phyloP scores from a whole-genome alignment of 2,329 filamentous ascomycete genomes.

The Myriangium duriaei region DNA sequence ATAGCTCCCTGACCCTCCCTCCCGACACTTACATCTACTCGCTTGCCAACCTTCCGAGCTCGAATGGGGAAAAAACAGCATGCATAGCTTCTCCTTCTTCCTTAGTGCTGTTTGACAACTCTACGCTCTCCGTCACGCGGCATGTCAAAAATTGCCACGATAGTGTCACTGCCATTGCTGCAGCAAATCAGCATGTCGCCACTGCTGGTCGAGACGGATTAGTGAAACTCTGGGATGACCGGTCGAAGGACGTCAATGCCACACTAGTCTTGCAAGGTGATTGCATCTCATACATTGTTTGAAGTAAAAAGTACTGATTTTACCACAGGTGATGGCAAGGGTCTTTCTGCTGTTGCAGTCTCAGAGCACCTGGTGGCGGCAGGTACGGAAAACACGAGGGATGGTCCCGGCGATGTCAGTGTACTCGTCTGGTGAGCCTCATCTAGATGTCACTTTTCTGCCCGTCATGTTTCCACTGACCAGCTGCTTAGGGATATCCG shows the following conservation, averaged over 20 bases:
- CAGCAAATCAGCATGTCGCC: constrained; percentile 42
- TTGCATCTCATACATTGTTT: neutral
- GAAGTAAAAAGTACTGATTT: neutral
- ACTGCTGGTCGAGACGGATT: constrained; percentile 62
- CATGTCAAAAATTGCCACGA: constrained; percentile 36
- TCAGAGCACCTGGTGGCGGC: constrained; percentile 51
- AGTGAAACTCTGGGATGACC: constrained; percentile 54
- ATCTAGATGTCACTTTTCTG: no score
- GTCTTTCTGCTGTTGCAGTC: constrained; percentile 55
- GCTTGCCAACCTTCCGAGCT: constrained; percentile 30
- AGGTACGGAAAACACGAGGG: constrained; percentile 49
- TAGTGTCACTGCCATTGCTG: constrained; percentile 51
- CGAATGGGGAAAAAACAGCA: constrained; percentile 32
- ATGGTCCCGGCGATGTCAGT: constrained; percentile 27
- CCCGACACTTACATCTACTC: constrained; percentile 43
- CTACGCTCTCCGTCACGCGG: constrained; percentile 40
- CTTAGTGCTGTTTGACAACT: constrained; percentile 53
- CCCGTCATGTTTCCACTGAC: neutral
- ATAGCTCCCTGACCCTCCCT: constrained; percentile 10
- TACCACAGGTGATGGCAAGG: constrained; percentile 33
- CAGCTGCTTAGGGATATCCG: constrained; percentile 27
- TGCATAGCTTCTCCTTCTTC: constrained; percentile 58
- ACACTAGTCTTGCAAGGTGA: constrained; percentile 1
- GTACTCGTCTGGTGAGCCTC: constrained; percentile 19
- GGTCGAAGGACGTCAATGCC: constrained; percentile 22